phyloP scores from a whole-genome alignment of 2,329 filamentous ascomycete genomes.

The Alternaria atra region DNA sequence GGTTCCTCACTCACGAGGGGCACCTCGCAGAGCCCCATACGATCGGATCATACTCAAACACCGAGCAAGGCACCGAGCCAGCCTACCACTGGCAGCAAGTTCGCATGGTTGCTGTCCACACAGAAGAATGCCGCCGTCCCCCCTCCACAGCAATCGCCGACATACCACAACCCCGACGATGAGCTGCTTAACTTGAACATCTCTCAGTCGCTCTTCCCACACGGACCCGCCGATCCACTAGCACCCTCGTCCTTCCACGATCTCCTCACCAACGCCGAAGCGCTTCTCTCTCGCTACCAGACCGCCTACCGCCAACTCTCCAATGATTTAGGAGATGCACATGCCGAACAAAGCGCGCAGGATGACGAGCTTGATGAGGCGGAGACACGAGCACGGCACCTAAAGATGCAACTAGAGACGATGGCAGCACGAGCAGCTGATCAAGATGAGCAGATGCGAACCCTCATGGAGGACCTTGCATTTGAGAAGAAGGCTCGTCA shows the following conservation, averaged over 20 bases:
- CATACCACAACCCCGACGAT: conserved; percentile 50
- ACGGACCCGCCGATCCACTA: conserved; percentile 58
- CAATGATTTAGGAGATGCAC: conserved; percentile 57
- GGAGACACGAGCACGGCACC: conserved; percentile 63
- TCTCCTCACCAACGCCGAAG: conserved; percentile 65
- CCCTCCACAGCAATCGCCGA: conserved; percentile 35
- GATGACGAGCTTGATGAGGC: conserved; percentile 70
- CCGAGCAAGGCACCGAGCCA: conserved; percentile 33
- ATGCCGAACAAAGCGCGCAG: conserved; percentile 65
- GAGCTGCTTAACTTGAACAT: conserved; percentile 67
- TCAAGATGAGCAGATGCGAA: conserved; percentile 64
- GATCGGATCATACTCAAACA: conserved; percentile 24
- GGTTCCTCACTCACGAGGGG: conserved; percentile 37
- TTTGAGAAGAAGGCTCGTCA: conserved; percentile 45
- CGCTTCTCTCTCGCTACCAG: conserved; percentile 64
- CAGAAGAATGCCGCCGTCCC: conserved; percentile 45
- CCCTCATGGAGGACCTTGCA: conserved; percentile 45
- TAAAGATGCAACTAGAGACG: conserved; percentile 69
- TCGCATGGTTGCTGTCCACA: conserved; percentile 49
- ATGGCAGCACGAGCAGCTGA: conserved; percentile 65
- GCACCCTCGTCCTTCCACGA: conserved; percentile 65
- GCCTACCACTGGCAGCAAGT: conserved; percentile 42
- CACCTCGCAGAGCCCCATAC: conserved; percentile 31
- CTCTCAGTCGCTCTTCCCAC: conserved; percentile 62
- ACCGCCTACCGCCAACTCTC: conserved; percentile 61